Evolutionary conservation across 1,284 basidiomycete genomes (phyloP), one percentile per base, ranked within the genome.

Genomic region (Taiwanofungus camphoratus): DNA sequence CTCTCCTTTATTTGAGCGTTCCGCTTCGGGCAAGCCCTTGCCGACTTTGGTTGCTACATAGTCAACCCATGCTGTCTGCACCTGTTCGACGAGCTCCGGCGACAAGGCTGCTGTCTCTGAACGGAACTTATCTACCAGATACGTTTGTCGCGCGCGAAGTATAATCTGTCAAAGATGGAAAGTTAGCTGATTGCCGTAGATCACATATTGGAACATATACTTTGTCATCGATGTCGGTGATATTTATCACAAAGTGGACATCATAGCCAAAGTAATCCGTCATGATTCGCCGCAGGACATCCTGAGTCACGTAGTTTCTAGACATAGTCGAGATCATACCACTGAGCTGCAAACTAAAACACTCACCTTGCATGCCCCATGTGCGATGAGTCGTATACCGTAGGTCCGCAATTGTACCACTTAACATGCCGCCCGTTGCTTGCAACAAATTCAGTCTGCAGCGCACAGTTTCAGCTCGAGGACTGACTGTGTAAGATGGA

Each of bases 371-470:
- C 96, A 70, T 99, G 96, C 3, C 96, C 96, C 92, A 99, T 95
- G 64, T 99, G 96, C 35, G 92, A 89, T 11, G 92, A 82, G 73
- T 99, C 96, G 63, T 99, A 99, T 5, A 99, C 96, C 1, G 96
- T 99, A n/a, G 96, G 96, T 5, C 96, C 94, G 60, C 94, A 97
- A 62, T 95, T 97, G 65, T 98, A 98, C 96, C 96, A 99, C 59
- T 96, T 96, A 15, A 99, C 86, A 56, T 82, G 82, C n/a, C 81
- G 79, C 0, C 87, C 90, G 51, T 84, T 74, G 46, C 69, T 77
- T 7, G 95, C 84, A 11, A 92, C 67, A 53, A 99, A 98, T 48
- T 87, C 86, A 49, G 80, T 89, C 82, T 88, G 60, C 22, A 31
- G 31, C 33, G 44, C 44, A 39, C 22, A 40, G 3, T n/a, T 15